Conservation (phyloP, 2,329 filamentous ascomycete genomes). For the Ophiostoma novo-ulmi region DNA sequence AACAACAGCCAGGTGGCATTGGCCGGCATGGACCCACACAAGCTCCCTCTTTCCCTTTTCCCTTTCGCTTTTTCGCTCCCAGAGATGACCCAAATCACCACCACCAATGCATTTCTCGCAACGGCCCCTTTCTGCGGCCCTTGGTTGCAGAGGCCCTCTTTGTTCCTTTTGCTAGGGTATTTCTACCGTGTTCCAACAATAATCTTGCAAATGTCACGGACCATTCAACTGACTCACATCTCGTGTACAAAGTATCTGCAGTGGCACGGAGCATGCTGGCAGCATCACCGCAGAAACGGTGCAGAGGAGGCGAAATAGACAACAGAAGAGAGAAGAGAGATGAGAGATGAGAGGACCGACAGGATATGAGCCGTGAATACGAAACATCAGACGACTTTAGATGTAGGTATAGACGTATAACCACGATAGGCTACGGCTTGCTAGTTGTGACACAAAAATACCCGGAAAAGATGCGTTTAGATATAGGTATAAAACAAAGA, state of each 20-base stretch:
- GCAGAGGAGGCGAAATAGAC: neutral
- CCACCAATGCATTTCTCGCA: conserved; percentile 16
- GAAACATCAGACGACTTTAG: too few relatives aligned
- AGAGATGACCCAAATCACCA: neutral
- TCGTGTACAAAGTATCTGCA: neutral
- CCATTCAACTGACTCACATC: conserved; percentile 17
- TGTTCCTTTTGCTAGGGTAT: neutral
- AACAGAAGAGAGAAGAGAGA: neutral
- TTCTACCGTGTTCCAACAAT: neutral
- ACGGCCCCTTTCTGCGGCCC: conserved; percentile 2
- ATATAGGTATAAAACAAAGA: too few relatives aligned
- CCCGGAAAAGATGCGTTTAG: too few relatives aligned
- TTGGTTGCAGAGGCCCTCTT: too few relatives aligned
- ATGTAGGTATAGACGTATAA: too few relatives aligned
- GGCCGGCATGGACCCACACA: conserved; percentile 14
- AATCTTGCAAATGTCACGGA: neutral
- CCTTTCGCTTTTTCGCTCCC: neutral
- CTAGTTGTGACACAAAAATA: too few relatives aligned
- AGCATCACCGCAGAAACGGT: conserved; percentile 15
- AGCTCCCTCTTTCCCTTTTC: neutral
- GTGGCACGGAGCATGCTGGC: conserved; percentile 12
- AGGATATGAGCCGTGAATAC: too few relatives aligned
- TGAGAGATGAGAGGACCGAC: too few relatives aligned
- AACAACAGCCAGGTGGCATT: conserved; percentile 23
- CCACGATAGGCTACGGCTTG: too few relatives aligned